Evolutionary conservation across 805 yeast genomes (phyloP), one percentile per base, ranked within the genome.

Genomic region (Priceomyces fermenticarens): DNA sequence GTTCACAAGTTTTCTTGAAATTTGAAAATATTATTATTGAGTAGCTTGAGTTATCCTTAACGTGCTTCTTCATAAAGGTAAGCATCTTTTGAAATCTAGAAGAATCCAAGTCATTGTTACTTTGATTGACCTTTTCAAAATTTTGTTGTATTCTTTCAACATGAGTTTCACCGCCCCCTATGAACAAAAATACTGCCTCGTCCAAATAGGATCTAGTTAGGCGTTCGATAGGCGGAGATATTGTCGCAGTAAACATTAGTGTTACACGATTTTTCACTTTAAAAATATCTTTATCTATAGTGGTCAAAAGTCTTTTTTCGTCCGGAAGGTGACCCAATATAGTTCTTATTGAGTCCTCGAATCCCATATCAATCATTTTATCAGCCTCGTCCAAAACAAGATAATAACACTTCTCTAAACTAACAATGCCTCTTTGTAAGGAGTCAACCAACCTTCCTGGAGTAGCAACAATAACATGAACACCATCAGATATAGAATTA

Each of bases 191-290:
- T 0, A 77, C 83, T 0, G 96, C 90, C 4, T 73, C 62, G 0
- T 60, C 54, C 36, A 90, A 65, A 54, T 85, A 87, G 13, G 73
- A 71, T n/a, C 67, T 60, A 0, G 93, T 79, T 36, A 91, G 61
- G 39, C 70, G 72, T 54, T 85, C 88, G 32, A 89, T 81, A 0
- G 79, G 72, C 0, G 81, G 74, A 0, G 96, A 85, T 80, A 91
- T 81, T 0, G 99, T 93, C 0, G 98, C 98, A 0, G 97, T 87
- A 61, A 88, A 91, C 96, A 91, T 85, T 78, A 88, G 74, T 0
- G 95, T 87, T 37, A 81, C 82, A 39, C 83, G 60, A 23, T 67
- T 65, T 13, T 55, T 44, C 5, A 53, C 37, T 5, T 55, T 51
- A 49, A 65, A 76, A 1, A 77, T 75, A 33, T 70, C 65, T 10